Base-by-base conservation (phyloP, 352 stramenopile genomes). In the Phytophthora ramorum region DNA sequence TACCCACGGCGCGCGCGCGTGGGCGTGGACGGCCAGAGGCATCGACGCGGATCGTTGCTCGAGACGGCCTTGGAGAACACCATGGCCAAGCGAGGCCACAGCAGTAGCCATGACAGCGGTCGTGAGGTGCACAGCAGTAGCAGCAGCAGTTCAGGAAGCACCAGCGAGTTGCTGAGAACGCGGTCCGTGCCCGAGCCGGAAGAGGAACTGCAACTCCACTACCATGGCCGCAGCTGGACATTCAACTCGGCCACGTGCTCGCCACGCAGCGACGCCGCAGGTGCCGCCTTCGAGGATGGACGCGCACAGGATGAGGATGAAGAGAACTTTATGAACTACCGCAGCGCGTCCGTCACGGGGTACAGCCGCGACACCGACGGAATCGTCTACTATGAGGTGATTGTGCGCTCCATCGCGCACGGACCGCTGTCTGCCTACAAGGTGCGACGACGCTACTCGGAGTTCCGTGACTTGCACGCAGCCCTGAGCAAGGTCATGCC, bases 381-480 rank as follows among this genome's bases (percentile, higher is more conserved):
- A 16, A 63, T 93, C 48, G 81, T 91, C 14, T 93, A 91, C 66
- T 93, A 93, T 53, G 84, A 93, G 63, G 87, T 93, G 58, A 82
- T 91, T 30, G 79, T 93, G 50, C 71, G 81, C 41, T 90, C 79
- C 7, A 75, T 65, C 2, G 70, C 79, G 8, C 78, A 90, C 59
- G 84, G 84, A 0, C 84, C 84, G n/a, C 69, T 93, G 7, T 93
- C 84, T 0, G 81, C 84, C 12, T 93, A 91, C 75, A 93, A 91
- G 58, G 84, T 93, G 34, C 79, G 84, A 19, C 84, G 84, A 10
- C 82, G 84, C 4, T 93, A 90, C 73, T 91, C 84, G 4, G 84
- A 93, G 63, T 93, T 93, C 54, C 75, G 71, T 9, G 75, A 82
- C 17, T 66, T 93, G 32, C 82, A 93, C 50, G 44, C 56, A 2